Evolutionary conservation across 352 stramenopile genomes (phyloP), one percentile per base, ranked within the genome.

Genomic region (Phytophthora fragariae): DNA sequence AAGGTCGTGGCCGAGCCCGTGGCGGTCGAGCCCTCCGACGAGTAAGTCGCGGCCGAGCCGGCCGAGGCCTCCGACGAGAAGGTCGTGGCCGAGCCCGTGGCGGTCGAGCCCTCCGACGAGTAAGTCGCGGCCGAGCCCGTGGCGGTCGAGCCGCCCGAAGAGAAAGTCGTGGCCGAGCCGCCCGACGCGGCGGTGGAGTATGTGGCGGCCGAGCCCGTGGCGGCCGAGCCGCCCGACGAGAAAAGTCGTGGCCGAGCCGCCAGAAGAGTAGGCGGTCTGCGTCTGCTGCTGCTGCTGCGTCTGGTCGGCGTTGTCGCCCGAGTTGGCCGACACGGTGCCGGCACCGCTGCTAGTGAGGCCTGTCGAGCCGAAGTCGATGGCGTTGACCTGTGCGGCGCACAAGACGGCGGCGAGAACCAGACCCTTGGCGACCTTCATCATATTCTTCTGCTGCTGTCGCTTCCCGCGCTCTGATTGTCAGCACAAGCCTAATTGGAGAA

Each of bases 381-480:
- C 85, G 62, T 85, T 79, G 15, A 88, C 78, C 31, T 88, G 70
- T 24, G 85, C 77, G 37, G 57, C 79, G 68, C 81, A 90, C 10
- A 91, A 33, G 50, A 86, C 82, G 57, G 84, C 83, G 57, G 77
- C 84, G 59, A 92, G 57, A 37, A 92, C 74, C 35, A 92, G 77
- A 37, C 66, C 54, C 66, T 81, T 77, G 31, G 68, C 70, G 70
- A 84, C 63, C 73, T 84, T 84, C 77, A 84, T 84, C 77, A 84
- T 84, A 17, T 54, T 53, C 27, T 68, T 58, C 49, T 47, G 19
- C 57, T 67, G 50, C 54, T 68, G 47, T 44, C 37, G 17, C n/a
- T 15, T 19, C 41, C 12, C 14, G 11, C 17, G 19, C 47, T 54
- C 37, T 44, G 37, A 44, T 44, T 14, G 9, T 37, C 53, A 68